Base-by-base conservation (phyloP, 1,284 basidiomycete species). In the Cryptococcus maquisensis region DNA sequence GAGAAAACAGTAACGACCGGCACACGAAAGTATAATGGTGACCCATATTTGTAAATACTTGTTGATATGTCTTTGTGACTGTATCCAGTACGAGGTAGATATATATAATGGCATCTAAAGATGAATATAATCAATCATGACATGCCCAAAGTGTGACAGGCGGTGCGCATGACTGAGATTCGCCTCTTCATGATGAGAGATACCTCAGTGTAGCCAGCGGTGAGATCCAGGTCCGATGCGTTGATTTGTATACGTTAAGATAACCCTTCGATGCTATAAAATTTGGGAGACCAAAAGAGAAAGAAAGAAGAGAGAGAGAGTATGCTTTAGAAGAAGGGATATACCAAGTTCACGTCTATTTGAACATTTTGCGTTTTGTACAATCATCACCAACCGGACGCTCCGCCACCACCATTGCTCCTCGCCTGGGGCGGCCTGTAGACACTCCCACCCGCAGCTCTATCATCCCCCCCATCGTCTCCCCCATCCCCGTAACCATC, bases 381-480 rank as follows among this genome's bases (percentile, higher is more conserved):
- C 2, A 32, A 32, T 10, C 28, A 32, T 32, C 28, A 32, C 28
- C 28, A 32, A 8, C 28, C 28, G 6, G 28, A 32, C 10, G 7
- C 28, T 8, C 28, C 28, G 28, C 28, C 28, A 35, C 32, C 39
- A 48, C 23, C 47, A 20, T n/a, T 28, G 24, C 28, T 20, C 32
- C 26, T n/a, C 16, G 39, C 26, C 49, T 57, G 55, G 50, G 59
- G 49, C 8, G 32, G 49, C 39, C 26, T 42, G 36, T 52, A 47
- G 15, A 41, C 36, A 12, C 39, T 20, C 49, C 7, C 16, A 10
- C 20, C 47, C 20, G 12, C 12, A 6, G 49, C 44, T 42, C 43
- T 45, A 8, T 43, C 47, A 36, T 26, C 5, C 51, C 28, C 3
- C 21, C 41, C 32, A 13, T 18, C 50, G n/a, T 47, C 41, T 24